Conservation (phyloP, 2,329 filamentous ascomycete species). For the Dactylellina parvicollis region DNA sequence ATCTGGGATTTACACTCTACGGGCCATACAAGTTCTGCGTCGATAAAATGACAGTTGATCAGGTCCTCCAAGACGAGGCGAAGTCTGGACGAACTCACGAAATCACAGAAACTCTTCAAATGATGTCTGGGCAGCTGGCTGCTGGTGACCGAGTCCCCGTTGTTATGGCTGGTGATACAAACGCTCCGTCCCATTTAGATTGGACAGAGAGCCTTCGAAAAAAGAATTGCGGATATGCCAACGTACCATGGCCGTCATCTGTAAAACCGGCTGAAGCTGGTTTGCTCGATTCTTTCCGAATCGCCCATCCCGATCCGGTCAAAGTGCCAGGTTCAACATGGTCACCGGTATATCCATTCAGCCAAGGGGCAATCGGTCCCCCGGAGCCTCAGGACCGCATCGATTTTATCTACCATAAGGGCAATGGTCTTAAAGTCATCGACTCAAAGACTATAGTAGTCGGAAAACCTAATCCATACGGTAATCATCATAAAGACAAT, state of each 20-base stretch:
- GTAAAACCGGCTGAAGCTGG: slow-evolving; percentile 60
- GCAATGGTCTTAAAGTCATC: slow-evolving; percentile 59
- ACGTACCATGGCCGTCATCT: slow-evolving; percentile 62
- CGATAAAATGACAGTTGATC: slow-evolving; percentile 59
- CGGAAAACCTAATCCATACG: slow-evolving; percentile 59
- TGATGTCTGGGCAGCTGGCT: slow-evolving; percentile 60
- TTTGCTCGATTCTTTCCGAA: slow-evolving; percentile 62
- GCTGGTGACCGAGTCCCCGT: slow-evolving; percentile 60
- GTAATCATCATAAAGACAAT: slow-evolving; percentile 59
- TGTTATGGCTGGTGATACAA: slow-evolving; percentile 63
- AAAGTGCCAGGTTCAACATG: slow-evolving; percentile 61
- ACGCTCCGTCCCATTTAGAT: slow-evolving; percentile 64
- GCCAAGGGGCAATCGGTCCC: slow-evolving; percentile 56
- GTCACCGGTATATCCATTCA: slow-evolving; percentile 62
- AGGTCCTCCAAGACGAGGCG: slow-evolving; percentile 60
- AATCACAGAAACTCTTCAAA: slow-evolving; percentile 60
- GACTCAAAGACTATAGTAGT: slow-evolving; percentile 60
- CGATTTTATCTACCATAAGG: slow-evolving; percentile 63
- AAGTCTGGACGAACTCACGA: slow-evolving; percentile 62
- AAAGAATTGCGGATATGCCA: slow-evolving; percentile 61
- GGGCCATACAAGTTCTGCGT: slow-evolving; percentile 64
- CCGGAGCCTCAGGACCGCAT: slow-evolving; percentile 63
- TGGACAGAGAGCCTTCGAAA: slow-evolving; percentile 60
- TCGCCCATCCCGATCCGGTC: slow-evolving; percentile 60
- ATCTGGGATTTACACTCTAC: slow-evolving; percentile 62